Percentiles rank a stretch among this genome's conserved stretches.
Conservation (phyloP, 169 alveolate species). For the Plasmodium ovale region DNA sequence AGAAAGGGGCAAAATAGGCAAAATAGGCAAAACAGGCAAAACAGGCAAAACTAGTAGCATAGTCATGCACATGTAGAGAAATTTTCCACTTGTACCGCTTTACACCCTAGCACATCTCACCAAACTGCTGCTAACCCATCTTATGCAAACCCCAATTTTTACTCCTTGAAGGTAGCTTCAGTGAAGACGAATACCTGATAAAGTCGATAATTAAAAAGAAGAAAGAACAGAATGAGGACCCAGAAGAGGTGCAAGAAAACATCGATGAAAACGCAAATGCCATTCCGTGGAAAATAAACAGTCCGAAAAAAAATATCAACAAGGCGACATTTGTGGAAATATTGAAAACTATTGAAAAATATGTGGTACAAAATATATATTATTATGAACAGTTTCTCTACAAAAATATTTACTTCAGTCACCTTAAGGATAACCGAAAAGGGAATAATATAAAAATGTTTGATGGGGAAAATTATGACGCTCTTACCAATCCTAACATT, state of each 20-base stretch:
- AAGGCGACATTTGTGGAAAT: slow-evolving; percentile 18
- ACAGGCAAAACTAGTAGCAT: no score
- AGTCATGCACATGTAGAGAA: no score
- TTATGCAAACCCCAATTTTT: neutral
- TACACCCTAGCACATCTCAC: no score
- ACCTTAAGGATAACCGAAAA: slow-evolving; percentile 4
- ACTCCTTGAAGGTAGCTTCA: slow-evolving; percentile 48
- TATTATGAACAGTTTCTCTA: slow-evolving; percentile 58
- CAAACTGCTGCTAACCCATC: no score
- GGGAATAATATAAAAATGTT: slow-evolving; percentile 49
- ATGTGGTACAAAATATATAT: slow-evolving; percentile 52
- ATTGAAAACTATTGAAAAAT: slow-evolving; percentile 53
- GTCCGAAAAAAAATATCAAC: slow-evolving; percentile 50
- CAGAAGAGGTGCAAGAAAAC: slow-evolving; percentile 3
- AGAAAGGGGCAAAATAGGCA: no score
- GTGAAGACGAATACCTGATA: slow-evolving; percentile 70
- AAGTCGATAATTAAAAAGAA: slow-evolving; percentile 68
- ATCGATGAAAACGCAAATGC: slow-evolving; percentile 6
- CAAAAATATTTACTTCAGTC: slow-evolving; percentile 42
- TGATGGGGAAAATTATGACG: slow-evolving; percentile 73
- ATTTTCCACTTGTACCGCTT: no score
- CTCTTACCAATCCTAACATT: slow-evolving; percentile 59
- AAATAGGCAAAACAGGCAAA: no score
- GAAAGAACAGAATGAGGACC: slow-evolving; percentile 37
- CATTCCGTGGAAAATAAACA: slow-evolving; percentile 67